A percentile compares a stretch with the other conserved stretches of the same genome.
phyloP scores from a whole-genome alignment of 2,329 filamentous ascomycete genomes.

The Sclerotinia subarctica region DNA sequence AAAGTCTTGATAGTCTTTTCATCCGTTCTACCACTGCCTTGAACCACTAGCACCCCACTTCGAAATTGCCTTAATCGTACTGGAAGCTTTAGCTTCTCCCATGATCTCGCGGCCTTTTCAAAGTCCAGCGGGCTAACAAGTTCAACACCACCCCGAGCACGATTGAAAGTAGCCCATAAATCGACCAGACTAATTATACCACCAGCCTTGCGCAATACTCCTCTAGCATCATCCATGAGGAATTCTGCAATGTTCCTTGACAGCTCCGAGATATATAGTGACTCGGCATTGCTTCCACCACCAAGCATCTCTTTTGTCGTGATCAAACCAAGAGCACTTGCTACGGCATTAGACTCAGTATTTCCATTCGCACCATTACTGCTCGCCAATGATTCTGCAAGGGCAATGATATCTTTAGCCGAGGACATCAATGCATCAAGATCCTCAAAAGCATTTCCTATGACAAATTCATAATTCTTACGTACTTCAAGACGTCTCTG shows the following conservation, averaged over 20 bases:
- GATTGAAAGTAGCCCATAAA: slow-evolving; percentile 92
- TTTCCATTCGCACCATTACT: slow-evolving; percentile 54
- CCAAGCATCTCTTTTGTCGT: slow-evolving; percentile 93
- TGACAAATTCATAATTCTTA: slow-evolving; percentile 89
- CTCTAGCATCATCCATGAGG: slow-evolving; percentile 77
- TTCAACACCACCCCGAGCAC: slow-evolving; percentile 88
- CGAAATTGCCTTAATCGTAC: slow-evolving; percentile 85
- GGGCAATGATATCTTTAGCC: slow-evolving; percentile 89
- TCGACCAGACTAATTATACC: slow-evolving; percentile 89
- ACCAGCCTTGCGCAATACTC: slow-evolving; percentile 73
- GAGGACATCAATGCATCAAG: slow-evolving; percentile 96
- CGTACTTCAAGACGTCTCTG: slow-evolving; percentile 78
- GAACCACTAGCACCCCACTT: slow-evolving; percentile 91
- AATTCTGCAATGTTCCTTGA: slow-evolving; percentile 85
- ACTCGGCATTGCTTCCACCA: slow-evolving; percentile 69
- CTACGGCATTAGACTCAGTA: slow-evolving; percentile 69
- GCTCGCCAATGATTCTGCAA: slow-evolving; percentile 82
- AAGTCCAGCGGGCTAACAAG: slow-evolving; percentile 90
- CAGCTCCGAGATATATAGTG: slow-evolving; percentile 84
- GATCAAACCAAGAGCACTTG: slow-evolving; percentile 79
- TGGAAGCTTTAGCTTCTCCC: slow-evolving; percentile 83
- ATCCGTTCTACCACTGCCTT: slow-evolving; percentile 82
- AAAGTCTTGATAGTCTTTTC: slow-evolving; percentile 81
- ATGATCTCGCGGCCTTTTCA: slow-evolving; percentile 81
- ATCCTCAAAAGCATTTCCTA: slow-evolving; percentile 93